Conservation (phyloP, 148 eudicot genomes). For the Suaeda aralocaspica region DNA sequence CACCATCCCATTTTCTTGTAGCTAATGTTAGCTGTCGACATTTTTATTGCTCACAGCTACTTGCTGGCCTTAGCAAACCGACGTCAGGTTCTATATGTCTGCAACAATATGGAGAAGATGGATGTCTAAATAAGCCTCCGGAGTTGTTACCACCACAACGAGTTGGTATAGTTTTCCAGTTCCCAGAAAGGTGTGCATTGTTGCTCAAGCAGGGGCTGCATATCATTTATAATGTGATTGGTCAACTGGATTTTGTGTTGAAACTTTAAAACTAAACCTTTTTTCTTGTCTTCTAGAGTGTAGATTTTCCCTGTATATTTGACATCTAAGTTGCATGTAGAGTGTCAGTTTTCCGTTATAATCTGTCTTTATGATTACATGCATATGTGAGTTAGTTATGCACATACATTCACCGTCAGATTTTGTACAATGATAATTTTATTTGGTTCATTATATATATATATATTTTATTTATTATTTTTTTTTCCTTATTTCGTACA, state of each 20-base stretch:
- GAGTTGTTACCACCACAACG: slow-evolving; percentile 50
- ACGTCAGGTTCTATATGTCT: slow-evolving; percentile 77
- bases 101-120: slow-evolving; percentile 69
- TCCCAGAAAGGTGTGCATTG: slow-evolving; percentile 80
- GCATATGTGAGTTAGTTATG: not conserved
- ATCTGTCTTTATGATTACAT: not conserved
- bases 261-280: not conserved
- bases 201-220: not conserved
- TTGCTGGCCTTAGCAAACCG: slow-evolving; percentile 90
- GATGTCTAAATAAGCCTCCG: slow-evolving; percentile 46
- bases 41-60: slow-evolving; percentile 48
- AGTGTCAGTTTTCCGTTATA: not conserved
- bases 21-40: slow-evolving; percentile 3
- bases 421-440: too few species aligned
- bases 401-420: not conserved
- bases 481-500: too few species aligned
- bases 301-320: not conserved
- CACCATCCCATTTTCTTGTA: not conserved
- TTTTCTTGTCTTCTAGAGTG: not conserved
- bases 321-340: not conserved
- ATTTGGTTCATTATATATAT: too few species aligned
- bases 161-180: slow-evolving; percentile 96
- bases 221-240: not conserved
- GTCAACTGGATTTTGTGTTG: not conserved
- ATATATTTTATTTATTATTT: too few species aligned